These are phyloP conservation scores for Penicillium subrubescens DNA, from an alignment of 495 filamentous ascomycete species.

Conservation along the genomic window DNA sequence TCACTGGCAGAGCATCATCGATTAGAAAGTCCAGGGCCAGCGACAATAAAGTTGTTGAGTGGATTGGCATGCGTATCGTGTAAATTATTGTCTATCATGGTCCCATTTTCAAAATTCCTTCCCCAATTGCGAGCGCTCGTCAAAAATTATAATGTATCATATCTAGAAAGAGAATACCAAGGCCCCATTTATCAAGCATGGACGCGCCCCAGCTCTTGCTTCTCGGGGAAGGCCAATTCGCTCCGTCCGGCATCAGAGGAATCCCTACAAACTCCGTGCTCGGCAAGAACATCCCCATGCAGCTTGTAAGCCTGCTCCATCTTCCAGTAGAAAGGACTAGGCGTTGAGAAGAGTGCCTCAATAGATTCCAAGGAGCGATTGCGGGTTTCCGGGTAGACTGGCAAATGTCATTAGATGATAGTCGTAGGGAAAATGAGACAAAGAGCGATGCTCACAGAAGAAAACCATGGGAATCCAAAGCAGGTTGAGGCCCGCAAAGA, in stretches of 20 bases:
- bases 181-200: neutral
- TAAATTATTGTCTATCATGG: neutral
- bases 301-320: conserved; percentile 42
- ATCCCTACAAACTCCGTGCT: conserved; percentile 19
- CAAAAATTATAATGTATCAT: neutral
- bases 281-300: conserved; percentile 36
- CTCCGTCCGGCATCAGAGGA: conserved; percentile 7
- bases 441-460: conserved; percentile 31
- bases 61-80: neutral
- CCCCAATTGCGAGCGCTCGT: neutral
- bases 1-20: neutral
- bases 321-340: conserved; percentile 40
- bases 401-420: conserved; percentile 1
- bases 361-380: conserved; percentile 62
- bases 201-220: neutral
- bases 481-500: conserved; percentile 53
- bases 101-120: neutral
- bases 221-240: neutral
- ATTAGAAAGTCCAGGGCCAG: neutral
- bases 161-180: neutral
- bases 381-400: conserved; percentile 60
- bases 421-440: neutral
- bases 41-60: neutral
- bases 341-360: conserved; percentile 51
- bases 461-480: conserved; percentile 53